Conservation (phyloP, 257 asterid genomes). For the Mentha longifolia region DNA sequence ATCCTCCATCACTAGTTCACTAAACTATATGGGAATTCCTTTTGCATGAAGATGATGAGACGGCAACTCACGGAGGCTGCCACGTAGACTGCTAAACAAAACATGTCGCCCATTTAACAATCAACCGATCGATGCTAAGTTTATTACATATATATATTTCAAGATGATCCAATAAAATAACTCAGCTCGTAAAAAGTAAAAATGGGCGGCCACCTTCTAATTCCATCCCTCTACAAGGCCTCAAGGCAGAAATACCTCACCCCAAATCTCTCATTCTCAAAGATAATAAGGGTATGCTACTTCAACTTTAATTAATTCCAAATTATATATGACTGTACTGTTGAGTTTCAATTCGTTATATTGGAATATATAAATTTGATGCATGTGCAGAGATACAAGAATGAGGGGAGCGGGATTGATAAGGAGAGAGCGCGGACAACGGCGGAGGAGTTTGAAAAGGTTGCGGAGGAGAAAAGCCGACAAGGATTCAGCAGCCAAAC, state of each 20-base stretch:
- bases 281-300: conserved; percentile 19
- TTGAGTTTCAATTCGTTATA: neutral
- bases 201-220: conserved; percentile 34
- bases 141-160: neutral
- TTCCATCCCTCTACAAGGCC: conserved; percentile 24
- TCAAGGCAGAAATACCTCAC: conserved; percentile 33
- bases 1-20: no score
- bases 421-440: conserved; percentile 46
- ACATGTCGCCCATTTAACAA: neutral
- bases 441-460: conserved; percentile 43
- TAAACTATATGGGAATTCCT: no score
- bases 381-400: conserved; percentile 17
- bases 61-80: conserved; percentile 10
- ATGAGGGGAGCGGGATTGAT: conserved; percentile 14
- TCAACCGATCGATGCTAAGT: no score
- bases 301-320: no score
- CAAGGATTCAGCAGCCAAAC: conserved; percentile 33
- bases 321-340: neutral
- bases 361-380: neutral
- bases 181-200: neutral
- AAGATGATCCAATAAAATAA: neutral
- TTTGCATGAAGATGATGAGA: neutral
- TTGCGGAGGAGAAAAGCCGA: conserved; percentile 41
- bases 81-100: conserved; percentile 17
- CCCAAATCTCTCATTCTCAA: conserved; percentile 23